phyloP scores from a whole-genome alignment of 2,329 filamentous ascomycete species.

The Sporothrix inflata region DNA sequence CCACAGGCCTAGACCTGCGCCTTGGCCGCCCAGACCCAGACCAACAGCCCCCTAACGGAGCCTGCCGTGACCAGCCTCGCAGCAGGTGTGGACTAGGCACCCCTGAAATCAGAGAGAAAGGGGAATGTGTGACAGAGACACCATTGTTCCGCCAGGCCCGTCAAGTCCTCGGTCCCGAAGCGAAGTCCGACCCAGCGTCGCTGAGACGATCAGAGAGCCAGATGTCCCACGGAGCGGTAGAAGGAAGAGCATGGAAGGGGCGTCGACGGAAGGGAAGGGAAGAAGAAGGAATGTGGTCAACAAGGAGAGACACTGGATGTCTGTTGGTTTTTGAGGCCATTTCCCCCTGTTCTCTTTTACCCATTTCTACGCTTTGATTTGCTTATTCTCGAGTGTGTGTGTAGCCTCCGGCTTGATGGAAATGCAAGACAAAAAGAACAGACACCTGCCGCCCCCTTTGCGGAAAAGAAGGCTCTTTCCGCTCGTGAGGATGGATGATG shows the following conservation, averaged over 20 bases:
- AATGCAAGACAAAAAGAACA: background rate
- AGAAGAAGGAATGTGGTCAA: background rate
- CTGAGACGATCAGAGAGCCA: background rate
- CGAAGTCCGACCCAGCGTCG: background rate
- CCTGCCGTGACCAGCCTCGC: background rate
- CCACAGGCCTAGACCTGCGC: background rate
- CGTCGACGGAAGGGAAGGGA: background rate
- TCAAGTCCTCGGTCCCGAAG: conserved; percentile 1
- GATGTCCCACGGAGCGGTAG: conserved; percentile 1
- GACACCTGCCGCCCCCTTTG: background rate
- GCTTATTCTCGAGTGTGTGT: background rate
- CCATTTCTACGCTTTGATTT: background rate
- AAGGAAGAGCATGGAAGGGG: background rate
- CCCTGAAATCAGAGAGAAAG: conserved; percentile 1
- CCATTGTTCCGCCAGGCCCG: background rate
- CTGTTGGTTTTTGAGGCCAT: background rate
- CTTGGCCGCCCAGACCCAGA: background rate
- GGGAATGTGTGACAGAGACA: background rate
- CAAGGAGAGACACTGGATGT: background rate
- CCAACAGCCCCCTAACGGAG: background rate
- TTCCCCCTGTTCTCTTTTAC: background rate
- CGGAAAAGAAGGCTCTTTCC: background rate
- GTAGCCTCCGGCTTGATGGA: conserved; percentile 17
- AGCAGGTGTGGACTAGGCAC: background rate
- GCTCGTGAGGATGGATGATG: background rate